Evolutionary conservation across 2,329 filamentous ascomycete genomes (phyloP), one percentile per base, ranked within the genome.

Genomic region (Bimuria novae-zelandiae): DNA sequence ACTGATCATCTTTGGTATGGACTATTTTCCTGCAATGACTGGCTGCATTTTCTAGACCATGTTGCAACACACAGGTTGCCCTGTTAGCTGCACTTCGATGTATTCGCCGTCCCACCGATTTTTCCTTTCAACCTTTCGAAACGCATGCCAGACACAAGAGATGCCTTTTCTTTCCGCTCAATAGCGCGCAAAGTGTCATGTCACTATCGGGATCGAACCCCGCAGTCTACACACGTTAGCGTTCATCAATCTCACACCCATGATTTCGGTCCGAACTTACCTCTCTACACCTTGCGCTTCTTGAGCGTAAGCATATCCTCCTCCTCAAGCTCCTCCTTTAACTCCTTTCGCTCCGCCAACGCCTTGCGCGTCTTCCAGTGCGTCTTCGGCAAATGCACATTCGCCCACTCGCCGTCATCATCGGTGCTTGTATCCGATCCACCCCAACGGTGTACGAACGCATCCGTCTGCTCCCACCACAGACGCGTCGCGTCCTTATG

Each of bases 361-460:
- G 39, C 39, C n/a, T 27, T 27, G 14, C 39, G 39, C 39, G 12
- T 41, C 39, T 41, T 41, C 39, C 39, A 41, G 17, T 41, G 39
- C 22, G 22, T 29, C 39, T 41, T 41, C 1, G 39, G 39, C 16
- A 27, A 17, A 23, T 41, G 22, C 7, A 27, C 21, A 7, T 11
- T 27, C 4, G 22, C 39, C 39, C 39, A 41, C 12, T 25, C 39
- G 7, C 10, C 14, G 10, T 8, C 39, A 16, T 27, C 39, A 3
- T 27, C 21, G 8, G 14, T 27, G n/a, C 23, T 27, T 14, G 22
- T 16, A 14, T 7, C 22, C 10, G 12, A 4, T 36, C n/a, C 22
- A 17, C 8, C 5, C 39, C 39, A 41, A 3, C 39, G 39, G 17
- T 27, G 11, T 3, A 23, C 39, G 11, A 14, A 41, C 1, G 3